Evolutionary conservation across 2,329 filamentous ascomycete species (phyloP), one percentile per base, ranked within the genome.

Genomic region (Teratosphaeria pseudoeucalypti): DNA sequence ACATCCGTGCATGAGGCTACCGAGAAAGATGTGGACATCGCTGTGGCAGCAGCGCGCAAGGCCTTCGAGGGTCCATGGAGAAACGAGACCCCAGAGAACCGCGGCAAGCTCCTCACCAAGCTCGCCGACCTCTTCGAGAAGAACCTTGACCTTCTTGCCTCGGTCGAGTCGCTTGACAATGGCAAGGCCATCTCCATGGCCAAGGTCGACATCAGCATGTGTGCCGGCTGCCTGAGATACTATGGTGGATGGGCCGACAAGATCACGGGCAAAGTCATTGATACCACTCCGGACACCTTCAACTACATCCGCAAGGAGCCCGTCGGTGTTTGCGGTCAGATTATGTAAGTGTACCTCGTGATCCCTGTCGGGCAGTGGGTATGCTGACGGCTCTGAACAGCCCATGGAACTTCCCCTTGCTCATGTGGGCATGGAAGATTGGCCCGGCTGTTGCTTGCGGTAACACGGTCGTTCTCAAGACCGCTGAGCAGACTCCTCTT

Each of bases 171-270:
- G 49, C 82, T 95, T 59, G 91, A 95, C 80, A 90, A 95, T 71
- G 92, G 88, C 74, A 94, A 94, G 82, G 85, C 88, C 64, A 83
- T 90, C 73, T 80, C 71, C 70, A 84, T 90, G 82, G 87, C 89
- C 68, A 87, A 85, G 72, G 87, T 85, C 64, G 90, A 96, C 71
- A 81, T 95, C 52, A 78, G 74, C 58, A 82, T 83, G 66, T 85
- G 86, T 60, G 79, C 83, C 65, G 85, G 81, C 71, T 87, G 83
- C 77, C 76, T 96, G 70, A 85, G 91, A 75, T 96, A 92, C 79
- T 94, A 92, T 70, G 90, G 83, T 71, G 91, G 91, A 63, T 95
- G 88, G 86, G 89, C 90, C 69, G 91, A 96, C 81, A 96, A 95
- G 85, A 86, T 94, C 66, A 82, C 86, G 75, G 90, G 91, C 75